A percentile compares a stretch with the other conserved stretches of the same genome.
These are phyloP conservation scores for Umbelopsis ramanniana DNA, from an alignment of 192 early-diverging fungal species.

Conservation along the genomic window DNA sequence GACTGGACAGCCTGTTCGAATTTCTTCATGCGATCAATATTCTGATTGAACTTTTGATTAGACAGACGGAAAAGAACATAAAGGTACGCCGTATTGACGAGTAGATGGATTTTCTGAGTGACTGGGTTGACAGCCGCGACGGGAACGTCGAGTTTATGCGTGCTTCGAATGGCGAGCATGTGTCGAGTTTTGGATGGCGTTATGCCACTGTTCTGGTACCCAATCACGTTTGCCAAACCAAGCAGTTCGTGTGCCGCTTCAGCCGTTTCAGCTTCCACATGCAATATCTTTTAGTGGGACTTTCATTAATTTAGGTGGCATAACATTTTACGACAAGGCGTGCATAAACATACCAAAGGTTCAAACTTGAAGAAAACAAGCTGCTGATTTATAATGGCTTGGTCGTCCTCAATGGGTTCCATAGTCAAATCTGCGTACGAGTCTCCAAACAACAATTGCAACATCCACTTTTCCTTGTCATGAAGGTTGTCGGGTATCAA, in stretches of 20 bases:
- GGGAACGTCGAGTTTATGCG: conserved; percentile 55
- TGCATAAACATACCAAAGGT: conserved; percentile 47
- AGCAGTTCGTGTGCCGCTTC: conserved; percentile 53
- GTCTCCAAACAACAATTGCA: conserved; percentile 41
- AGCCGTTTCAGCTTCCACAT: conserved; percentile 54
- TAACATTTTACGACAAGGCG: not conserved
- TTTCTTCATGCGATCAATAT: conserved; percentile 29
- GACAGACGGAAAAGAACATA: conserved; percentile 42
- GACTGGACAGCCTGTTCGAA: conserved; percentile 32
- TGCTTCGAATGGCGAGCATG: conserved; percentile 57
- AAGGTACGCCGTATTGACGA: conserved; percentile 48
- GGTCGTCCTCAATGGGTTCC: not conserved
- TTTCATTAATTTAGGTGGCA: not conserved
- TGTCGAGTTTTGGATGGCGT: conserved; percentile 51
- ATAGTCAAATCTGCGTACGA: conserved; percentile 21
- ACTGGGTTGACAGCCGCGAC: conserved; percentile 48
- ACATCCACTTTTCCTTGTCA: conserved; percentile 27
- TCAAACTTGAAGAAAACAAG: conserved; percentile 60
- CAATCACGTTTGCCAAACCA: conserved; percentile 45
- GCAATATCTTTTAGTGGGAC: conserved; percentile 43
- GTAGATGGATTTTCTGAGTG: conserved; percentile 38
- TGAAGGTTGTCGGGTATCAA: conserved; percentile 28
- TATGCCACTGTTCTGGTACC: conserved; percentile 58
- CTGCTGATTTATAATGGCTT: conserved; percentile 21
- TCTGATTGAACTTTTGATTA: conserved; percentile 55